Evolutionary conservation across 2,329 filamentous ascomycete genomes (phyloP).

Genomic region (Malbranchea zuffiana): DNA sequence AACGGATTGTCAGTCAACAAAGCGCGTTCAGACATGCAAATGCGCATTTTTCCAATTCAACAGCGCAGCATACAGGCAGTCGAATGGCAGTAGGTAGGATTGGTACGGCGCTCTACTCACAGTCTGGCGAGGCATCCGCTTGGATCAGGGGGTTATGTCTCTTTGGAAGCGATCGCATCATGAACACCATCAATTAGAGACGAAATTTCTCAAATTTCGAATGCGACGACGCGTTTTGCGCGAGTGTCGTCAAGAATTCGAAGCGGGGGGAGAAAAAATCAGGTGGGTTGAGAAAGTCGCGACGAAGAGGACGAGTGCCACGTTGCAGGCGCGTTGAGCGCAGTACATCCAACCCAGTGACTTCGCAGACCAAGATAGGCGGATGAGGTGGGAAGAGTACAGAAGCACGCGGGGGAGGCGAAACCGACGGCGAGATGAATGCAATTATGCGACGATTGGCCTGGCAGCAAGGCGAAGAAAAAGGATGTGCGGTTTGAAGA

Average conservation of each 20-base stretch:
- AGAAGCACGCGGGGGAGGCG: too few species aligned
- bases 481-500: too few species aligned
- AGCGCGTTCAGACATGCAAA: not conserved
- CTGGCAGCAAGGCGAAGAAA: too few species aligned
- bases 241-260: too few species aligned
- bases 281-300: conserved; percentile 7
- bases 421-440: too few species aligned
- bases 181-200: conserved; percentile 14
- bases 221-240: too few species aligned
- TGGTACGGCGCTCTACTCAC: conserved; percentile 27
- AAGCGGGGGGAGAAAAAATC: not conserved
- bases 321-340: conserved; percentile 36
- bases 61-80: not conserved
- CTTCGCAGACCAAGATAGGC: too few species aligned
- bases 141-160: conserved; percentile 38
- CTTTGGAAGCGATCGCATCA: conserved; percentile 37
- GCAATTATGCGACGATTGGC: too few species aligned
- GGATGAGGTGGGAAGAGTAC: too few species aligned
- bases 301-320: conserved; percentile 26
- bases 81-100: not conserved
- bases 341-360: too few species aligned
- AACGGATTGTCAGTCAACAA: not conserved
- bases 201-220: not conserved
- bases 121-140: conserved; percentile 32
- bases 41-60: not conserved